Evolutionary conservation across 1,139 yeast genomes (phyloP).

Genomic region (Yamadazyma triangularis): DNA sequence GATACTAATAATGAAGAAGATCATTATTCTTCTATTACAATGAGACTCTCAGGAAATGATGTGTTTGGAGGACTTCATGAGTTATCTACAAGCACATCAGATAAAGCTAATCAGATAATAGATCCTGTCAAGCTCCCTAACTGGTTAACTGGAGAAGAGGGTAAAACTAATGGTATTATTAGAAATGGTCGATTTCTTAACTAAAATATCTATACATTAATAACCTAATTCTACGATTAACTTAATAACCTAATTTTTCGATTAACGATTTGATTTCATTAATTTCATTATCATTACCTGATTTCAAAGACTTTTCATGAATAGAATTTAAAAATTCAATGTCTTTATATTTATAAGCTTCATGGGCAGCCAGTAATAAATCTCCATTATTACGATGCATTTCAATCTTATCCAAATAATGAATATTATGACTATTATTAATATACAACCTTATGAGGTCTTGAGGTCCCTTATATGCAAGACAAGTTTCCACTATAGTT

Average conservation of each 20-base stretch:
- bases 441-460: conserved; percentile 35
- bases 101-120: conserved; percentile 34
- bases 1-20: conserved; percentile 4
- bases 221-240: not conserved
- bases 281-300: conserved; percentile 18
- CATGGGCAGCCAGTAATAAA: conserved; percentile 51
- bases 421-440: conserved; percentile 25
- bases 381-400: conserved; percentile 53
- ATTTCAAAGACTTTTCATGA: conserved; percentile 16
- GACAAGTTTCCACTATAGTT: conserved; percentile 54
- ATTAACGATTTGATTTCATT: conserved; percentile 22
- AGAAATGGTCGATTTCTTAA: conserved; percentile 36
- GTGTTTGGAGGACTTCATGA: conserved; percentile 79
- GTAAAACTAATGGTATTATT: conserved; percentile 43
- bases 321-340: conserved; percentile 34
- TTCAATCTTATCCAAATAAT: conserved; percentile 40
- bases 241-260: conserved; percentile 26
- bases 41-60: conserved; percentile 66
- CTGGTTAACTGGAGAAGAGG: conserved; percentile 82
- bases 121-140: conserved; percentile 59
- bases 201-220: not conserved
- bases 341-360: conserved; percentile 57
- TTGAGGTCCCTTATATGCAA: conserved; percentile 45
- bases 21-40: conserved; percentile 26
- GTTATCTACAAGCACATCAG: conserved; percentile 41